Percentiles rank a stretch among this genome's conserved stretches.
These are phyloP conservation scores for Geopyxis carbonaria DNA, from an alignment of 495 filamentous ascomycete genomes.

Conservation along the genomic window DNA sequence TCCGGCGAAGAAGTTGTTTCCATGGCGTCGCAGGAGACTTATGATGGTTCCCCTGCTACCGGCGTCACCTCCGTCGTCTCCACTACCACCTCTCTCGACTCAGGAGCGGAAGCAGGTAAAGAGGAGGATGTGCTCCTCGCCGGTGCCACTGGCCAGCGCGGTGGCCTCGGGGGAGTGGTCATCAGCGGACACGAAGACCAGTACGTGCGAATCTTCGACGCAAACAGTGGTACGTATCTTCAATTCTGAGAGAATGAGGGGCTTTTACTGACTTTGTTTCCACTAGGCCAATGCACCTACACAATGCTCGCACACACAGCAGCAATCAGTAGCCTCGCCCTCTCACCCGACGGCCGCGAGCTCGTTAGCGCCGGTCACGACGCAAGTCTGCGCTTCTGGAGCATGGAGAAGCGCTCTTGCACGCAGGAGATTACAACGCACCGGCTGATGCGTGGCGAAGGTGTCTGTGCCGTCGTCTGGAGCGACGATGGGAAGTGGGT, in stretches of 20 bases:
- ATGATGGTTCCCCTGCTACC: constrained; percentile 66
- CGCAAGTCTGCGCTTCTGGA: constrained; percentile 88
- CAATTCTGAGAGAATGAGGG: background rate
- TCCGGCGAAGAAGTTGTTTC: constrained; percentile 78
- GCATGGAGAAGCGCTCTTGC: constrained; percentile 83
- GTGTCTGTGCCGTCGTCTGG: constrained; percentile 85
- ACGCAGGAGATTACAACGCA: constrained; percentile 87
- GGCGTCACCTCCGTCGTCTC: constrained; percentile 87
- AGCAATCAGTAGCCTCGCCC: constrained; percentile 72
- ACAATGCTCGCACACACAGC: constrained; percentile 93
- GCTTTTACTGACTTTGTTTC: background rate
- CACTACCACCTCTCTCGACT: constrained; percentile 55
- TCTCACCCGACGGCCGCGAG: constrained; percentile 84
- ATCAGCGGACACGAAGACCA: constrained; percentile 92
- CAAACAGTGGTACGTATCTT: constrained; percentile 94
- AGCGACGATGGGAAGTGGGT: constrained; percentile 87
- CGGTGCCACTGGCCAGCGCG: constrained; percentile 69
- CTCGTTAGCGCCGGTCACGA: constrained; percentile 94
- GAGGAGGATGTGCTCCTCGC: constrained; percentile 54
- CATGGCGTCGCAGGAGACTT: constrained; percentile 87
- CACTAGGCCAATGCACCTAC: constrained; percentile 90
- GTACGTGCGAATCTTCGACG: constrained; percentile 92
- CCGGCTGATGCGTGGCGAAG: constrained; percentile 82
- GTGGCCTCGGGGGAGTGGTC: constrained; percentile 74
- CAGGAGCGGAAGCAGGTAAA: constrained; percentile 34